phyloP scores from a whole-genome alignment of 441 rosid genomes.

The Dalechampia spathulata region DNA sequence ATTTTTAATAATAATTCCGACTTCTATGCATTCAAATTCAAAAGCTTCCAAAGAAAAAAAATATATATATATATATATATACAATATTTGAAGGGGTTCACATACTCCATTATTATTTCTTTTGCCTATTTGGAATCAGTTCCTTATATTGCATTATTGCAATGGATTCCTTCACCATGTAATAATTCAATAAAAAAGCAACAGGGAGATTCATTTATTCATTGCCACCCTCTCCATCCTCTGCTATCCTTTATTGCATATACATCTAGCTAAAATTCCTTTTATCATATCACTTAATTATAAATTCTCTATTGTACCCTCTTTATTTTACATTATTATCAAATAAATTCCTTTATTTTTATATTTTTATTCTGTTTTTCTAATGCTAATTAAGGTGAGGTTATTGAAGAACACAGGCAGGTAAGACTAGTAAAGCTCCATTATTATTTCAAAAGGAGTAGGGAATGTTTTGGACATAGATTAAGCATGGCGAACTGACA shows the following conservation, averaged over 20 bases:
- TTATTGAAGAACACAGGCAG: neutral
- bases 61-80: no score
- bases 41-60: no score
- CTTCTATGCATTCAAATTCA: no score
- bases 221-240: constrained; percentile 3
- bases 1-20: no score
- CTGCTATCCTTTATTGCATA: constrained; percentile 17
- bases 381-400: no score
- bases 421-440: constrained; percentile 2
- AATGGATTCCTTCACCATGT: constrained; percentile 30
- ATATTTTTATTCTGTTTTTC: no score
- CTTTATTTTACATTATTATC: no score
- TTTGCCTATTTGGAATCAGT: constrained; percentile 35
- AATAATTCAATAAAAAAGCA: constrained; percentile 54
- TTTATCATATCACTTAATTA: neutral
- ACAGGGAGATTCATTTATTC: constrained; percentile 45
- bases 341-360: no score
- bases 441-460: neutral
- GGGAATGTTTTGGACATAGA: constrained; percentile 13
- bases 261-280: constrained; percentile 6
- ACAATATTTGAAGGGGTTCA: no score
- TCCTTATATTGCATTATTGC: constrained; percentile 46
- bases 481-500: constrained; percentile 30
- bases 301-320: no score
- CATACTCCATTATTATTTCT: no score